Evolutionary conservation across 805 yeast genomes (phyloP), one percentile per base, ranked within the genome.

Genomic region (Sugiyamaella smithiae): DNA sequence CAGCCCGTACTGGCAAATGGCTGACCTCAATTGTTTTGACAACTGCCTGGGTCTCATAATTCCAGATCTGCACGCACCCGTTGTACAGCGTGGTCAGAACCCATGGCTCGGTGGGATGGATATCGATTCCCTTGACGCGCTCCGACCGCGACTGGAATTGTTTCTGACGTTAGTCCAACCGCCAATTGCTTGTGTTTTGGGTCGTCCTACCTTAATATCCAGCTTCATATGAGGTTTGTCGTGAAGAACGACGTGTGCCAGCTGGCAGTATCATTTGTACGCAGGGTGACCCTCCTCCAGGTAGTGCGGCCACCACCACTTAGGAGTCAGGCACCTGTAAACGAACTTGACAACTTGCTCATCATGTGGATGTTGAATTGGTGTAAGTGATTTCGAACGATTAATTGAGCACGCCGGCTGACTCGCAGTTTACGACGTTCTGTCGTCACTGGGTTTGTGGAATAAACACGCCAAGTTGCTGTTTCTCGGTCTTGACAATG

Each of bases 101-200:
- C 98, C 98, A 91, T 46, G 99, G 98, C 68, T 93, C 99, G 17
- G 90, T 76, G 20, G 99, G 99, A 67, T 93, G 99, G 76, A 93
- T 86, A 70, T 93, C 99, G 64, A 93, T 85, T 43, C 97, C 97
- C 70, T 93, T 93, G 66, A 93, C 97, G 67, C 99, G 84, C 67
- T 90, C 97, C 33, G 97, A 84, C 62, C 97, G 87, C 54, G 93
- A 81, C 58, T 88, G 84, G 69, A 90, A 87, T 61, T 84, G 84
- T 74, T 86, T 88, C 78, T 84, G 33, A 4, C 3, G 53, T 45
- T 47, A 46, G 56, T 12, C 23, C 28, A 25, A 5, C 11, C 28
- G 32, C 7, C 25, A 25, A 36, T 23, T 8, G 42, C 5, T 52
- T 66, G 71, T 67, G 65, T 75, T 71, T 70, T 48, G 50, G 46